These are phyloP conservation scores for Lachnellula arida DNA, from an alignment of 2,329 filamentous ascomycete genomes.

Conservation along the genomic window DNA sequence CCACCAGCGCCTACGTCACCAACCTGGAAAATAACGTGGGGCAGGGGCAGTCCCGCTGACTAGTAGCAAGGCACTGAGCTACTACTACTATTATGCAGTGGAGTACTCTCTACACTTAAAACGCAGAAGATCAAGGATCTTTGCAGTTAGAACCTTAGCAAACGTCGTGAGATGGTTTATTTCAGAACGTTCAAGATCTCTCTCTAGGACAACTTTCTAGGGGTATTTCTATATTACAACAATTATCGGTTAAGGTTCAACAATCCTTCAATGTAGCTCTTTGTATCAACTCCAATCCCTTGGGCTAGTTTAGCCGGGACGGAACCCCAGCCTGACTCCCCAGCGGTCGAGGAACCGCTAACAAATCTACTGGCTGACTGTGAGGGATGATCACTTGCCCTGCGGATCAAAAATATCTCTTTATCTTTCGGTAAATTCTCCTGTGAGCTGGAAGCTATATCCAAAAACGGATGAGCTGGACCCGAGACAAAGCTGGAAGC, in stretches of 20 bases:
- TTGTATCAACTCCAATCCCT: slow-evolving; percentile 73
- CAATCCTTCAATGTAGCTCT: slow-evolving; percentile 68
- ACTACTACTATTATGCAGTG: too few relatives aligned
- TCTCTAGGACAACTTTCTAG: neutral
- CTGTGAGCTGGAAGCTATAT: neutral
- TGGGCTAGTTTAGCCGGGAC: slow-evolving; percentile 59
- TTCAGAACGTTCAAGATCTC: neutral
- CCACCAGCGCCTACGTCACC: too few relatives aligned
- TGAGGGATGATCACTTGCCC: slow-evolving; percentile 50
- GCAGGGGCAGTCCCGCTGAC: too few relatives aligned
- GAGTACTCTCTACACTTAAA: too few relatives aligned
- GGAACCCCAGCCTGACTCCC: slow-evolving; percentile 43
- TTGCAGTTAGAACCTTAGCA: too few relatives aligned
- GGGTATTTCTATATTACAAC: neutral
- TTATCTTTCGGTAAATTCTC: slow-evolving; percentile 35
- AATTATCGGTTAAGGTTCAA: slow-evolving; percentile 47
- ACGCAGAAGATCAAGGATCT: too few relatives aligned
- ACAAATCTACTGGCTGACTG: slow-evolving; percentile 15
- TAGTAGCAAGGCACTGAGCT: too few relatives aligned
- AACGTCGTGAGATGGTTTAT: neutral
- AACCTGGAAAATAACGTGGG: too few relatives aligned
- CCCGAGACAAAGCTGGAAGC: slow-evolving; percentile 20
- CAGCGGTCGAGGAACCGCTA: slow-evolving; percentile 28
- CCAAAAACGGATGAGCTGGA: slow-evolving; percentile 28
- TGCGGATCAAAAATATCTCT: slow-evolving; percentile 58